phyloP scores from a whole-genome alignment of 2,329 filamentous ascomycete species.

The Hypoxylon sp. region DNA sequence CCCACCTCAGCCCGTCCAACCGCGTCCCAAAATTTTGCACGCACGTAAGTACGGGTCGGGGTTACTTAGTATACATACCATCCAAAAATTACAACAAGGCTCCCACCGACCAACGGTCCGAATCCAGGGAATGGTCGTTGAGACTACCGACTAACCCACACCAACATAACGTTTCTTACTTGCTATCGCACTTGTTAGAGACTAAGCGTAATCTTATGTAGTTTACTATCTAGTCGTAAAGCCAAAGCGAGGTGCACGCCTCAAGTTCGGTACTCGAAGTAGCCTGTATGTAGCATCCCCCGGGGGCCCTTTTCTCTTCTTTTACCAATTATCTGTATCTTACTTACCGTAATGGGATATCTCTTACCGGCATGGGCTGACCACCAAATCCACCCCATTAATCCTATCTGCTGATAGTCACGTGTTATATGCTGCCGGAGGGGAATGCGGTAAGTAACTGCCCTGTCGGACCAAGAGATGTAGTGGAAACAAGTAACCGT shows the following conservation, averaged over 20 bases:
- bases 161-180: background rate
- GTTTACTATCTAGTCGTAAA: background rate
- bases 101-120: slow-evolving; percentile 22
- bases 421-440: slow-evolving; percentile 21
- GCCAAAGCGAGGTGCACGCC: background rate
- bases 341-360: background rate
- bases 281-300: background rate
- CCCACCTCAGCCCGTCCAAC: slow-evolving; percentile 12
- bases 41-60: slow-evolving; percentile 17
- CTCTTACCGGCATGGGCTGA: slow-evolving; percentile 19
- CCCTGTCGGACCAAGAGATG: background rate
- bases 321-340: slow-evolving; percentile 10
- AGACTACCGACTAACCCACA: background rate
- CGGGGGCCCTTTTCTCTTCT: too few species aligned
- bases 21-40: slow-evolving; percentile 1
- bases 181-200: background rate
- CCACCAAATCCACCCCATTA: slow-evolving; percentile 19
- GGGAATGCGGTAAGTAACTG: background rate
- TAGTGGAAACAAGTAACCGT: background rate
- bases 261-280: background rate
- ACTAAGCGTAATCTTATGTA: slow-evolving; percentile 6
- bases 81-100: background rate
- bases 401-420: slow-evolving; percentile 33
- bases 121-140: slow-evolving; percentile 4
- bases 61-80: slow-evolving; percentile 3